Percentiles rank a stretch among this genome's conserved stretches.
These are phyloP conservation scores for Phytopythium sindhum DNA, from an alignment of 352 stramenopile genomes.

Conservation along the genomic window DNA sequence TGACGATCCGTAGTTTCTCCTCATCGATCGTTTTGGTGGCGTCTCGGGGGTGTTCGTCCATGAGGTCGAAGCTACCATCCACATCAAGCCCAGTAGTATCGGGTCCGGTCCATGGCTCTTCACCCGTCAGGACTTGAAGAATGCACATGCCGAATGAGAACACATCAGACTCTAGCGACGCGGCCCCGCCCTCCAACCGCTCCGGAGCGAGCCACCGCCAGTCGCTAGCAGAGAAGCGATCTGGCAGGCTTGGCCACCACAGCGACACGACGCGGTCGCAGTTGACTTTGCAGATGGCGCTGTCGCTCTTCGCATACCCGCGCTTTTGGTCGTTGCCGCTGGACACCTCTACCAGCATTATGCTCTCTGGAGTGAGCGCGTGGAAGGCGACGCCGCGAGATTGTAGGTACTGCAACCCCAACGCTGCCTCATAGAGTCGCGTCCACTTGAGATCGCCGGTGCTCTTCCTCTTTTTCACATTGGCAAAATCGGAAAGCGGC, in stretches of 20 bases:
- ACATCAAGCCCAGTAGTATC: too few relatives aligned
- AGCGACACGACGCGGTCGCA: neutral
- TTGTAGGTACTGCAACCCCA: neutral
- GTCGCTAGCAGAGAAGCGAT: neutral
- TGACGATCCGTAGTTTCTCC: neutral
- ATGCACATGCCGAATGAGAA: conserved; percentile 6
- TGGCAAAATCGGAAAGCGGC: neutral
- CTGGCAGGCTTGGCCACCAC: neutral
- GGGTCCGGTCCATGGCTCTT: neutral
- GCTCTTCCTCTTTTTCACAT: neutral
- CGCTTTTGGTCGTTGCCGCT: neutral
- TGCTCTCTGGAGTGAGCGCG: neutral
- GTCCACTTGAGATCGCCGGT: neutral
- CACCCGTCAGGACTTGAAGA: neutral
- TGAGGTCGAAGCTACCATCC: neutral
- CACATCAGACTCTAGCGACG: neutral
- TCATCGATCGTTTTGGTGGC: neutral
- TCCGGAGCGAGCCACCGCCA: neutral
- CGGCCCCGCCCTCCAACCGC: neutral
- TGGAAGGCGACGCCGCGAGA: neutral
- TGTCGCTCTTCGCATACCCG: neutral
- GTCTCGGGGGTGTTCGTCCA: neutral
- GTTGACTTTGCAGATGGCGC: neutral
- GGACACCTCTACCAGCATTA: neutral
- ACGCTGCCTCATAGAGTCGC: conserved; percentile 1